These are phyloP conservation scores for Lolium rigidum DNA, from an alignment of 176 grass and related monocot genomes.

Conservation along the genomic window DNA sequence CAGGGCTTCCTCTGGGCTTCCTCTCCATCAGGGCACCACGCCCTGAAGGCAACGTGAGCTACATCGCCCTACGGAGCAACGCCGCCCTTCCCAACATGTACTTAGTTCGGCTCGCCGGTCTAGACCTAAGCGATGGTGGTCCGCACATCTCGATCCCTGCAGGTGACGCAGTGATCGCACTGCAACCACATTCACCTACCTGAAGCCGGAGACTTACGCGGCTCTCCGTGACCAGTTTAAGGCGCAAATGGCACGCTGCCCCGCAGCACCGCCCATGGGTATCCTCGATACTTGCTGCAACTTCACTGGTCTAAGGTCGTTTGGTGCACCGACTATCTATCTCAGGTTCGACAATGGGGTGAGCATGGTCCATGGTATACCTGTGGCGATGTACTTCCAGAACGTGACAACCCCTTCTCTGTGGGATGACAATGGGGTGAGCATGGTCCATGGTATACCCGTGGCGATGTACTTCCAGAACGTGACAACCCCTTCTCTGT, in stretches of 20 bases:
- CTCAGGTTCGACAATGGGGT: not conserved
- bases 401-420: not conserved
- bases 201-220: not conserved
- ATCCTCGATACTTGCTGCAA: constrained; percentile 46
- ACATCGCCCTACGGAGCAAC: not conserved
- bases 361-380: not conserved
- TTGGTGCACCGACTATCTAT: not conserved
- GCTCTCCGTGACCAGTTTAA: constrained; percentile 19
- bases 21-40: not conserved
- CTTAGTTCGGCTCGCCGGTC: constrained; percentile 2
- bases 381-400: not conserved
- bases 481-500: not conserved
- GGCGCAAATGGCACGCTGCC: not conserved
- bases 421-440: too few species aligned
- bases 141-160: not conserved
- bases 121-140: not conserved
- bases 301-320: constrained; percentile 10
- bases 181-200: not conserved
- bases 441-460: too few species aligned
- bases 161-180: not conserved
- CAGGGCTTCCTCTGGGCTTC: too few species aligned
- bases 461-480: too few species aligned
- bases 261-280: not conserved
- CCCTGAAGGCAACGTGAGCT: not conserved
- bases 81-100: not conserved